A percentile compares a stretch with the other conserved stretches of the same genome.
These are phyloP conservation scores for Ascochyta rabiei DNA, from an alignment of 2,329 filamentous ascomycete species.

Conservation along the genomic window DNA sequence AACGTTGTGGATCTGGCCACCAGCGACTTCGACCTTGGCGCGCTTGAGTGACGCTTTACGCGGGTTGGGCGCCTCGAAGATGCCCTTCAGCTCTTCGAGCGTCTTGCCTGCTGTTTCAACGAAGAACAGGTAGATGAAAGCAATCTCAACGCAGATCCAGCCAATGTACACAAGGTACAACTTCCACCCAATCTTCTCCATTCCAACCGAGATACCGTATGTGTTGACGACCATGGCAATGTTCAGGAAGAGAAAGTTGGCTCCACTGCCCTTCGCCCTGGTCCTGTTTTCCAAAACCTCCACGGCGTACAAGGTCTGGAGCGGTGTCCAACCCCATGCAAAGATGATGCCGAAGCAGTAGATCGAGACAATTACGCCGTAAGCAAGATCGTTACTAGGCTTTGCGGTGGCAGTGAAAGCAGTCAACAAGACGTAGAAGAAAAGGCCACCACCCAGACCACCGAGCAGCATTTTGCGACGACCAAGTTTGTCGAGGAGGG, in stretches of 20 bases:
- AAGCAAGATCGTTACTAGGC: slow-evolving; percentile 36
- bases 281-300: slow-evolving; percentile 49
- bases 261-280: slow-evolving; percentile 45
- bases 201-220: slow-evolving; percentile 41
- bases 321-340: slow-evolving; percentile 49
- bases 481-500: slow-evolving; percentile 41
- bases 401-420: slow-evolving; percentile 43
- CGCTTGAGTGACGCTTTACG: slow-evolving; percentile 31
- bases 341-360: slow-evolving; percentile 51
- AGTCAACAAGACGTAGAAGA: slow-evolving; percentile 45
- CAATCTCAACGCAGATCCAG: slow-evolving; percentile 42
- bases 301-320: slow-evolving; percentile 49
- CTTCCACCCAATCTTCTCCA: slow-evolving; percentile 42
- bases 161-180: slow-evolving; percentile 41
- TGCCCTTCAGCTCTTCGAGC: slow-evolving; percentile 40
- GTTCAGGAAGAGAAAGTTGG: slow-evolving; percentile 45
- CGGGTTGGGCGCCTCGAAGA: slow-evolving; percentile 41
- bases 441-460: slow-evolving; percentile 43
- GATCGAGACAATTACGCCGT: slow-evolving; percentile 49
- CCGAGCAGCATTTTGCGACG: slow-evolving; percentile 47
- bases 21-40: slow-evolving; percentile 33
- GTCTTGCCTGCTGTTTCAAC: slow-evolving; percentile 44
- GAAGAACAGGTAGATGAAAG: slow-evolving; percentile 37
- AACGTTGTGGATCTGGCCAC: slow-evolving; percentile 32
- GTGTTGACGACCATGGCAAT: slow-evolving; percentile 44